Evolutionary conservation across 495 filamentous ascomycete genomes (phyloP).

Genomic region (Lepraria neglecta): DNA sequence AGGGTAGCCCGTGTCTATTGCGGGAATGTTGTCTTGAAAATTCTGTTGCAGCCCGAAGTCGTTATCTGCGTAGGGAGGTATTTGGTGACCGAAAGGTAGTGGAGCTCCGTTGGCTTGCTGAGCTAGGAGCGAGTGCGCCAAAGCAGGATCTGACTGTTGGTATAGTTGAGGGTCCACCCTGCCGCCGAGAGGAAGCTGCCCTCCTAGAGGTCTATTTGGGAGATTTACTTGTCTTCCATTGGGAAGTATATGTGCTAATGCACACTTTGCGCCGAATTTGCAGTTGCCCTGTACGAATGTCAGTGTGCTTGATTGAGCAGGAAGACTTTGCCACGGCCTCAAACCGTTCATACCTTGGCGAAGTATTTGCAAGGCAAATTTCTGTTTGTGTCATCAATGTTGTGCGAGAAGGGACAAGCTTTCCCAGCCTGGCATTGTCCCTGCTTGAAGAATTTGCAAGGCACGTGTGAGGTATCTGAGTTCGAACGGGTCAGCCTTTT

Average conservation of each 20-base stretch:
- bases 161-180: conserved; percentile 64
- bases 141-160: conserved; percentile 62
- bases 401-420: conserved; percentile 94
- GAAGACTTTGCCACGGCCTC: not conserved
- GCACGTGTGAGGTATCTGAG: conserved; percentile 91
- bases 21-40: conserved; percentile 54
- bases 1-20: conserved; percentile 72
- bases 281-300: conserved; percentile 76
- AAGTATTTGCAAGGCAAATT: conserved; percentile 96
- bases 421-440: conserved; percentile 93
- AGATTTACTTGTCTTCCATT: conserved; percentile 86
- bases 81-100: conserved; percentile 36
- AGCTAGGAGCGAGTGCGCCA: conserved; percentile 77
- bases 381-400: conserved; percentile 68
- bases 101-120: conserved; percentile 53
- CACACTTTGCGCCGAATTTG: conserved; percentile 97
- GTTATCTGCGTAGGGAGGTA: conserved; percentile 34
- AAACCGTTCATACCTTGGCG: conserved; percentile 59
- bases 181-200: conserved; percentile 61
- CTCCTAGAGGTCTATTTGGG: conserved; percentile 42
- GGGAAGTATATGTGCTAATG: conserved; percentile 88
- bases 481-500: conserved; percentile 25
- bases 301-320: not conserved
- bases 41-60: conserved; percentile 28
- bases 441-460: conserved; percentile 98